These are phyloP conservation scores for Lepidium sativum DNA, from an alignment of 345 rosid species.

Conservation along the genomic window DNA sequence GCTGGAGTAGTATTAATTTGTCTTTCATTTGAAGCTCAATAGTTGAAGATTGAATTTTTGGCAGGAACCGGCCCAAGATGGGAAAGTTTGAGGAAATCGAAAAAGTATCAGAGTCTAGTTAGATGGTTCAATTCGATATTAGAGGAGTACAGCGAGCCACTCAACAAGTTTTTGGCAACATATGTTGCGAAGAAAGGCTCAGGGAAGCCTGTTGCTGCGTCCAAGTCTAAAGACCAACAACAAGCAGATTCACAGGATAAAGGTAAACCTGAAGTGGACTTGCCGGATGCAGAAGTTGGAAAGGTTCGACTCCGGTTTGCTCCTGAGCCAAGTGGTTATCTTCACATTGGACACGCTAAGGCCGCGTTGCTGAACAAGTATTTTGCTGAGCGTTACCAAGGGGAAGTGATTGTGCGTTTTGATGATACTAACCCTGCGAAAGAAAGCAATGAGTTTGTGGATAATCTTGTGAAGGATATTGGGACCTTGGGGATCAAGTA, in stretches of 20 bases:
- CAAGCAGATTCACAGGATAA: conserved; percentile 43
- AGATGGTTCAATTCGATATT: conserved; percentile 81
- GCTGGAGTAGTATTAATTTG: neutral
- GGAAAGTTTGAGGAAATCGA: conserved; percentile 92
- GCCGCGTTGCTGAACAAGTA: conserved; percentile 86
- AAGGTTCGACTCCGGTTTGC: conserved; percentile 82
- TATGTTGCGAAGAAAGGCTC: conserved; percentile 50
- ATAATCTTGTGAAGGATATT: conserved; percentile 70
- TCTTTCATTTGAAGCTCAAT: neutral
- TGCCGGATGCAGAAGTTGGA: conserved; percentile 79
- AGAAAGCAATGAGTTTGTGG: conserved; percentile 94
- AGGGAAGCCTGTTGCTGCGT: conserved; percentile 43
- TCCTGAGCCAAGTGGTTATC: conserved; percentile 96
- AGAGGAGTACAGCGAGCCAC: conserved; percentile 45
- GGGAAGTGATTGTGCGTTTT: conserved; percentile 77
- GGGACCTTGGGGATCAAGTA: conserved; percentile 80
- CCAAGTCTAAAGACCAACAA: conserved; percentile 42
- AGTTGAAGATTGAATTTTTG: neutral
- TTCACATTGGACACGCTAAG: conserved; percentile 92
- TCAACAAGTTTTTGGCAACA: conserved; percentile 40
- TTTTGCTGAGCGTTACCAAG: conserved; percentile 79
- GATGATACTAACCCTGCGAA: conserved; percentile 97
- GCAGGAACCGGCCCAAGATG: conserved; percentile 77
- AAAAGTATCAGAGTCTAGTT: conserved; percentile 70
- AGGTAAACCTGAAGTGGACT: conserved; percentile 66